A percentile compares a stretch with the other conserved stretches of the same genome.
Evolutionary conservation across 2,329 filamentous ascomycete genomes (phyloP).

Genomic region (Fusarium pseudocircinatum): DNA sequence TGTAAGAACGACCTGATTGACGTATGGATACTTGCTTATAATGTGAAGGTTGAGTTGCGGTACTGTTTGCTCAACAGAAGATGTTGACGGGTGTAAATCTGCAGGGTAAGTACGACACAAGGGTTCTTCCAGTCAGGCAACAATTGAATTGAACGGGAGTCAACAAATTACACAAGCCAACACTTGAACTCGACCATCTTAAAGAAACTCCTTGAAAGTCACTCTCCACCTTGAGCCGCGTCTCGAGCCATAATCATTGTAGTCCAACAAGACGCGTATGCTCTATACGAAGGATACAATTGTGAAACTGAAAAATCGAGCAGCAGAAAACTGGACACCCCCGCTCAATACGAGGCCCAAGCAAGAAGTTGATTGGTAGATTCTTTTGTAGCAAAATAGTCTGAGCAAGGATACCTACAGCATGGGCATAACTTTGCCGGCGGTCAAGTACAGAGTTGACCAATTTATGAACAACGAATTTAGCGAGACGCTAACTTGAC

Average conservation of each 20-base stretch:
- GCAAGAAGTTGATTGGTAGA: not conserved
- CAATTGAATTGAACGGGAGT: not conserved
- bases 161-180: not conserved
- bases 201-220: not conserved
- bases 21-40: not conserved
- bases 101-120: not conserved
- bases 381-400: not conserved
- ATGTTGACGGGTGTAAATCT: not conserved
- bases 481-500: constrained; percentile 1
- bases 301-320: not conserved
- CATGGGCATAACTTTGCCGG: fast-evolving
- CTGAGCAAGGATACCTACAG: fast-evolving
- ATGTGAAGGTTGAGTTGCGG: not conserved
- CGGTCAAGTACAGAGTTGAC: not conserved
- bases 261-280: not conserved
- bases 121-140: not conserved
- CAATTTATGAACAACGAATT: not conserved
- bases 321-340: not conserved
- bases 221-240: not conserved
- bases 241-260: not conserved
- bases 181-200: not conserved
- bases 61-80: not conserved
- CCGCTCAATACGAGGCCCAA: not conserved
- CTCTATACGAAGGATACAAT: not conserved
- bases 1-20: constrained; percentile 2